Evolutionary conservation across 495 filamentous ascomycete species (phyloP), one percentile per base, ranked within the genome.

Genomic region (Poronia punctata): DNA sequence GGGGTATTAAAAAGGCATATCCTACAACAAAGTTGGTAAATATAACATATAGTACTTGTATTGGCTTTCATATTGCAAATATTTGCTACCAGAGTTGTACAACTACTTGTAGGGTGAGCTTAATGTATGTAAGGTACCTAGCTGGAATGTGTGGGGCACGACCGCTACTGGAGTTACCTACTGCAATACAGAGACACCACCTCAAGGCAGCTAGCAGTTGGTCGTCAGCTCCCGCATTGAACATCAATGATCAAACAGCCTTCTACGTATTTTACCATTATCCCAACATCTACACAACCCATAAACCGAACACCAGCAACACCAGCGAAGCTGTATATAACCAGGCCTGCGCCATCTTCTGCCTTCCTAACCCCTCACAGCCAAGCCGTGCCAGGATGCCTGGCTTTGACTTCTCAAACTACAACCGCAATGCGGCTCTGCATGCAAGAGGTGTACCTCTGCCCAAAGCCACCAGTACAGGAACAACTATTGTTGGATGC

Each of bases 351-450:
- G 27, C 19, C 23, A 16, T 14, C 7, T 24, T 32, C 14, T 19
- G 7, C 16, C 11, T n/a, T 23, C 21, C 5, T 7, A 3, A 29
- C 15, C 20, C 35, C 16, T 18, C 30, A 22, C 2, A 6, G 21
- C 21, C 23, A n/a, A 23, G 40, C 18, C 19, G 18, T 36, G 51
- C 64, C 68, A 79, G 53, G 52, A 98, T 99, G 93, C 80, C 84
- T 48, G 93, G 93, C 74, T 96, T 99, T 76, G 92, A 97, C 71
- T 99, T 99, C 75, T 89, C 86, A 58, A 97, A 97, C 74, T 86
- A 95, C 78, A 89, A 94, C 72, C 87, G 93, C 70, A 99, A 99
- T 78, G 79, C 80, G 56, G 88, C 88, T 48, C 77, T 99, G 46
- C 90, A 97, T 62, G 86, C 88, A 56, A 80, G 79, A 67, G 93